Evolutionary conservation across 352 stramenopile genomes (phyloP).

Genomic region (Phytophthora pistaciae): DNA sequence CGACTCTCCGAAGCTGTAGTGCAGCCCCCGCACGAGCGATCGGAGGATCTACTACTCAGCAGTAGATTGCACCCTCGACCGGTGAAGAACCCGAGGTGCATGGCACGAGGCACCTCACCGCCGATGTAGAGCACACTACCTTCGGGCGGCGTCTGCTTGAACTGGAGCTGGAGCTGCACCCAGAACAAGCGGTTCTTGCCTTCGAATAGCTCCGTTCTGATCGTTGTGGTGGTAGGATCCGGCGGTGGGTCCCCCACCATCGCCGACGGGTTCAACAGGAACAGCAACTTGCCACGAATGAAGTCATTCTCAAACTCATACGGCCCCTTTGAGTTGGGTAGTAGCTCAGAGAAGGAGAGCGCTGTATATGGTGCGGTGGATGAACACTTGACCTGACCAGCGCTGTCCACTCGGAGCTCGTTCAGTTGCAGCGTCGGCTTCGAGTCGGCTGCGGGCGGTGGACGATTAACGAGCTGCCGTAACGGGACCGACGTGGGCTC

Average conservation of each 20-base stretch:
- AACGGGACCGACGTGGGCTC: constrained; percentile 3
- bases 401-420: constrained; percentile 20
- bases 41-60: constrained; percentile 60
- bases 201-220: constrained; percentile 41
- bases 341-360: constrained; percentile 18
- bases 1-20: constrained; percentile 60
- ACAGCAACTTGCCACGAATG: constrained; percentile 74
- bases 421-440: constrained; percentile 20
- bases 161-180: constrained; percentile 74
- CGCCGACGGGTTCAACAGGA: constrained; percentile 53
- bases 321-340: constrained; percentile 45
- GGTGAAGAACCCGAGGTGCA: constrained; percentile 71
- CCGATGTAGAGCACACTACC: constrained; percentile 69
- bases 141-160: constrained; percentile 58
- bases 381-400: constrained; percentile 9
- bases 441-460: neutral
- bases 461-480: constrained; percentile 1
- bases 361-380: constrained; percentile 5
- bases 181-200: constrained; percentile 67
- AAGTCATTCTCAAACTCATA: constrained; percentile 87
- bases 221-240: constrained; percentile 24
- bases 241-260: neutral
- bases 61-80: constrained; percentile 59
- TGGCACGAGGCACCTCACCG: constrained; percentile 59
- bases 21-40: constrained; percentile 58